Base-by-base conservation (phyloP, 805 yeast genomes). In the Cyberlindnera maclurae region DNA sequence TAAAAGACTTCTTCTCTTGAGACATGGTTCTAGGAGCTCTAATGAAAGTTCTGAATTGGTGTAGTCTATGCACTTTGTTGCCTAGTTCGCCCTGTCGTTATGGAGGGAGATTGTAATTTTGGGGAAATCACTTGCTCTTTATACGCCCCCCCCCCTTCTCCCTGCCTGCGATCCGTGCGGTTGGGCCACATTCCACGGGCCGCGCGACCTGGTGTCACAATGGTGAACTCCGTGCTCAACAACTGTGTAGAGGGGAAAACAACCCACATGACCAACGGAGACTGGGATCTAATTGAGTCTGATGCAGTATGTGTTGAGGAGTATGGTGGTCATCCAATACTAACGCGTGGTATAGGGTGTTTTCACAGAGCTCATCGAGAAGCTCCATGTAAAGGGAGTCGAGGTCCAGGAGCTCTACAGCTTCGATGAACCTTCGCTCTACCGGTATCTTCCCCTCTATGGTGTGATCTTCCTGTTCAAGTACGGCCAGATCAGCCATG, bases 381-480 rank as follows among this genome's bases (percentile, higher is more conserved):
- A 67, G 22, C 59, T 80, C 31, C 73, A 73, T 10, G 75, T 77
- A 20, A 49, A 67, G 39, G 65, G 70, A 15, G 66, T 76, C 13
- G 79, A 78, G 51, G 65, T 79, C 44, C 76, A 73, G 33, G 85
- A 79, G 49, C 58, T 79, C 5, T 72, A 68, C 45, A 59, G 76
- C 4, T 63, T 79, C 13, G 83, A 77, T 47, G 45, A 64, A 4
- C 71, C 62, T 3, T 54, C 66, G 4, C 51, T 73, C 20, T 39
- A 45, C 15, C 52, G 55, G 1, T 38, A 63, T 24, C 46, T 53
- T 4, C 77, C 78, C 2, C 54, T 78, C 2, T 68, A 75, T 48
- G 86, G 85, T 7, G 76, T 75, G 5, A 63, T 79, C 12, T 79
- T 79, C 49, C 62, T 79, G 26, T 79, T 79, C 68, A 77, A 78